Conservation (phyloP, 2,329 filamentous ascomycete species). For the Diaporthe sp. region DNA sequence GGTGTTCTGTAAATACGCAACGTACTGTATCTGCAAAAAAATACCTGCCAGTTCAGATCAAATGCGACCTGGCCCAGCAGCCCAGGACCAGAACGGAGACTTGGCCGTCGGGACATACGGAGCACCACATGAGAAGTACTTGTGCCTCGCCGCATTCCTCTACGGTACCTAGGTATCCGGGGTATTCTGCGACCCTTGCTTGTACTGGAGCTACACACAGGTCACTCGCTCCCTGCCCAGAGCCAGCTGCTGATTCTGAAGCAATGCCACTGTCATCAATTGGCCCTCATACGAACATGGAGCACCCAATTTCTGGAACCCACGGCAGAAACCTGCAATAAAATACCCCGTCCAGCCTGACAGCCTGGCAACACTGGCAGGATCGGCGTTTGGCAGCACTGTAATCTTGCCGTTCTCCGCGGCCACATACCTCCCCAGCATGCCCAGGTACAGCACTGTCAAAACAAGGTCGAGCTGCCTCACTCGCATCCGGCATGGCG, state of each 20-base stretch:
- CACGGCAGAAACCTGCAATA: constrained; percentile 23
- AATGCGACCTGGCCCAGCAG: constrained; percentile 5
- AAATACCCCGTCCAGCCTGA: constrained; percentile 1
- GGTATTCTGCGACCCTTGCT: background rate
- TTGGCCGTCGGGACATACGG: background rate
- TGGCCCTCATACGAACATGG: constrained; percentile 31
- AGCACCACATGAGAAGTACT: constrained; percentile 1
- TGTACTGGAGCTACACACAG: background rate
- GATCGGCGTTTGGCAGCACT: constrained; percentile 8
- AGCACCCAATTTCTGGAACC: constrained; percentile 30
- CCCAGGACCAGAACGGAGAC: constrained; percentile 11
- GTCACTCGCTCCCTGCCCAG: constrained; percentile 15
- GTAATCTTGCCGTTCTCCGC: constrained; percentile 12
- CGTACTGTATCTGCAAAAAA: background rate
- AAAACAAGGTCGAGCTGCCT: background rate
- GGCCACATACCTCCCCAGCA: background rate
- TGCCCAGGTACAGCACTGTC: background rate
- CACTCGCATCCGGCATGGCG: constrained; percentile 12
- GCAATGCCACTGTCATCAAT: constrained; percentile 32
- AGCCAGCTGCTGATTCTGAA: constrained; percentile 28
- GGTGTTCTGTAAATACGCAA: background rate
- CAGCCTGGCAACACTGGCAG: constrained; percentile 16
- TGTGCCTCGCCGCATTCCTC: background rate
- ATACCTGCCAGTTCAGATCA: background rate
- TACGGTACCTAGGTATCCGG: no score